phyloP scores from a whole-genome alignment of 31 red algal species.

The Endocladia muricata region DNA sequence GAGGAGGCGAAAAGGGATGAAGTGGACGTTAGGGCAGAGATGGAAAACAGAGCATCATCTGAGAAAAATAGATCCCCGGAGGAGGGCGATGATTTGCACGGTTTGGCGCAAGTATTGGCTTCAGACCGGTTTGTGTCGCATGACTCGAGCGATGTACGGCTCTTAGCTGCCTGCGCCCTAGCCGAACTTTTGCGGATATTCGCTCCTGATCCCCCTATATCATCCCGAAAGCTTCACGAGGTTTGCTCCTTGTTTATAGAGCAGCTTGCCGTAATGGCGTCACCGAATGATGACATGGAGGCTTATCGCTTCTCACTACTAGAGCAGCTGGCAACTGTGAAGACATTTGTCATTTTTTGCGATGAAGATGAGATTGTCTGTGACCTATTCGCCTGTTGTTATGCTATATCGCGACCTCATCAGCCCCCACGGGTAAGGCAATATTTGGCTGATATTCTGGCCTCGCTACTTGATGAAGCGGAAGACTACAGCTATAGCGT shows the following conservation, averaged over 20 bases:
- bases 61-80: not conserved
- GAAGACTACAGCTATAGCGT: conserved; percentile 26
- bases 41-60: not conserved
- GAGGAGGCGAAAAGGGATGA: too few relatives aligned
- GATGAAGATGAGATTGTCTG: conserved; percentile 52
- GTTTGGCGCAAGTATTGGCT: conserved; percentile 15
- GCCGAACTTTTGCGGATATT: conserved; percentile 57
- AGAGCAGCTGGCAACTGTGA: conserved; percentile 60
- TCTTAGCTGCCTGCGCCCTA: conserved; percentile 52
- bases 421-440: conserved; percentile 29
- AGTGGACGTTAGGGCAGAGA: too few relatives aligned
- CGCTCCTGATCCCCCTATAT: conserved; percentile 49
- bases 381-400: conserved; percentile 60
- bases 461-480: conserved; percentile 43
- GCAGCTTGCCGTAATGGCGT: conserved; percentile 40
- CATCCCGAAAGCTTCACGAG: conserved; percentile 28
- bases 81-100: conserved; percentile 18
- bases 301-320: conserved; percentile 51
- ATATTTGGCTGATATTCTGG: conserved; percentile 48
- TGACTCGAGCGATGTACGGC: conserved; percentile 11
- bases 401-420: conserved; percentile 38
- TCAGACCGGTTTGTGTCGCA: conserved; percentile 46
- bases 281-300: conserved; percentile 17
- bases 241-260: conserved; percentile 54
- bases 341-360: conserved; percentile 63